phyloP scores from a whole-genome alignment of 2,329 filamentous ascomycete genomes.

The Fusarium keratoplasticum region DNA sequence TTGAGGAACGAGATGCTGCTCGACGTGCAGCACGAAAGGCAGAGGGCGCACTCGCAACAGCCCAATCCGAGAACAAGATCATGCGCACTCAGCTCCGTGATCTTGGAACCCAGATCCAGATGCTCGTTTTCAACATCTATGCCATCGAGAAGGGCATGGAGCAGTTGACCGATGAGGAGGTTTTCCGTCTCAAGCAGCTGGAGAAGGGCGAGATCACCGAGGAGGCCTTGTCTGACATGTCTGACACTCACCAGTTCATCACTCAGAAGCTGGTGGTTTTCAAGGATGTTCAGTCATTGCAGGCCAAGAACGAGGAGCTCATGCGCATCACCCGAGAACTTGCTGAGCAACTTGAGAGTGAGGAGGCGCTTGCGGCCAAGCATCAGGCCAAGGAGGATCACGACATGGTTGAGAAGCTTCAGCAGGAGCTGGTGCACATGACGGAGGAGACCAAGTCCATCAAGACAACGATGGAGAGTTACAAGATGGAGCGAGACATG shows the following conservation, averaged over 20 bases:
- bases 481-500: conserved; percentile 96
- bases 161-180: conserved; percentile 77
- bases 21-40: conserved; percentile 83
- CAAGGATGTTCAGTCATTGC: conserved; percentile 84
- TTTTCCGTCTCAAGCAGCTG: conserved; percentile 79
- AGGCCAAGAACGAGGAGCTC: conserved; percentile 88
- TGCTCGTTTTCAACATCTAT: conserved; percentile 88
- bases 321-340: conserved; percentile 85
- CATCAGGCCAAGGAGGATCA: conserved; percentile 72
- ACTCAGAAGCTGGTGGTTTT: conserved; percentile 91
- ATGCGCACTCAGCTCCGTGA: conserved; percentile 89
- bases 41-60: conserved; percentile 75
- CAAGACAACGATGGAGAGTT: conserved; percentile 87
- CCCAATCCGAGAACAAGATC: conserved; percentile 78
- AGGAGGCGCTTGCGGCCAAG: conserved; percentile 79
- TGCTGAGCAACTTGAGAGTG: conserved; percentile 89
- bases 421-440: conserved; percentile 78
- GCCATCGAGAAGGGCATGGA: conserved; percentile 83
- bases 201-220: conserved; percentile 81
- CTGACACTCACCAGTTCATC: conserved; percentile 89
- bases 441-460: conserved; percentile 88
- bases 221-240: conserved; percentile 77
- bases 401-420: conserved; percentile 78
- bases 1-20: conserved; percentile 81
- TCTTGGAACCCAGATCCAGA: conserved; percentile 88